phyloP scores from a whole-genome alignment of 768 basidiomycete genomes.

The Boletus vinaceobasis region DNA sequence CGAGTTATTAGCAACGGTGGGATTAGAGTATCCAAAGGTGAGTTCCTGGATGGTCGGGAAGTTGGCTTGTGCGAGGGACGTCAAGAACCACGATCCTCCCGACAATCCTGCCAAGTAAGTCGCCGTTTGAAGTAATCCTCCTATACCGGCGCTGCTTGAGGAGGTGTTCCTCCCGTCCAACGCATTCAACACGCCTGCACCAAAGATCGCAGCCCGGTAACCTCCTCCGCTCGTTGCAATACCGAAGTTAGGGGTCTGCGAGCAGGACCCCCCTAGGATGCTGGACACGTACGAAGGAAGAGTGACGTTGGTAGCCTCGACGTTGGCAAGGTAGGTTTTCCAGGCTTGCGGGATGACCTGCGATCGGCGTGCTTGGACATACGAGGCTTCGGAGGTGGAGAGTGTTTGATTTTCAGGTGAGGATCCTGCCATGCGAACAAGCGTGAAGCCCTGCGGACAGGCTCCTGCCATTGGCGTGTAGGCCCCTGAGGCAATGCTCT shows the following conservation, averaged over 20 bases:
- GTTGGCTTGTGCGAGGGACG: constrained; percentile 40
- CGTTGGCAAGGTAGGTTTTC: constrained; percentile 38
- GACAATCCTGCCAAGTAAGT: constrained; percentile 53
- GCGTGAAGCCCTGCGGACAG: constrained; percentile 24
- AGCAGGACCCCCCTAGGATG: constrained; percentile 25
- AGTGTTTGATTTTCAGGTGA: constrained; percentile 32
- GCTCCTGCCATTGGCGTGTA: constrained; percentile 21
- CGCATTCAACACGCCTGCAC: constrained; percentile 48
- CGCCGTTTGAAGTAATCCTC: constrained; percentile 51
- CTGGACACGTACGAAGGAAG: constrained; percentile 35
- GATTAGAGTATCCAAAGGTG: constrained; percentile 29
- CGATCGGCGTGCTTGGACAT: constrained; percentile 33
- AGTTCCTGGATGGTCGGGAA: constrained; percentile 40
- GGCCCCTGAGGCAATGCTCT: constrained; percentile 23
- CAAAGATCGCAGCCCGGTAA: constrained; percentile 52
- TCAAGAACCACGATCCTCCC: constrained; percentile 39
- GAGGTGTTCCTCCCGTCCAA: constrained; percentile 49
- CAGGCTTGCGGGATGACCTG: constrained; percentile 40
- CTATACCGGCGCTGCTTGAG: constrained; percentile 38
- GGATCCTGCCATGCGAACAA: constrained; percentile 30
- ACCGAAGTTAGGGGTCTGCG: constrained; percentile 36
- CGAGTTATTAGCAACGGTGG: constrained; percentile 13
- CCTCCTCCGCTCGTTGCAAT: constrained; percentile 58
- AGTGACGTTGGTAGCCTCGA: constrained; percentile 26
- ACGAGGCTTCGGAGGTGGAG: constrained; percentile 33